Evolutionary conservation across 495 filamentous ascomycete species (phyloP).

Genomic region (Trichoderma erinaceum): DNA sequence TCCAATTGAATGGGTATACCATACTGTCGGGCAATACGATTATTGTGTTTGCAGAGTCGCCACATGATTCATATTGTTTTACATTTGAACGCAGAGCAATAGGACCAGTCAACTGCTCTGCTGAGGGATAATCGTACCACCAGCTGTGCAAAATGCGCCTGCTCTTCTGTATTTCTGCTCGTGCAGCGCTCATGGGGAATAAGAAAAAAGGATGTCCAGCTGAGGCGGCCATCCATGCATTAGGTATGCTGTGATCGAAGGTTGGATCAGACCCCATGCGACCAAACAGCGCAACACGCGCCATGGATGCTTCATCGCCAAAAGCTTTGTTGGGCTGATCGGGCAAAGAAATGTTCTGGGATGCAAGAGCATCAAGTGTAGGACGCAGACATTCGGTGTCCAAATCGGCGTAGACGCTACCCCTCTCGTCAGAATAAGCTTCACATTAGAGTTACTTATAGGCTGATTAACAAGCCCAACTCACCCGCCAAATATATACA

Average conservation of each 20-base stretch:
- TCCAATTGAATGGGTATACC: conserved; percentile 24
- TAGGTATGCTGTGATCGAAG: conserved; percentile 21
- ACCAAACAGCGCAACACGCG: conserved; percentile 18
- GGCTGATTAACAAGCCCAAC: not conserved
- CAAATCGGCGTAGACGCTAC: conserved; percentile 24
- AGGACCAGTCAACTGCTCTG: conserved; percentile 11
- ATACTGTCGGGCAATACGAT: conserved; percentile 21
- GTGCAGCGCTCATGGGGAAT: conserved; percentile 19
- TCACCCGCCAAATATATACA: conserved; percentile 25
- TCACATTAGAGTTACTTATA: no score
- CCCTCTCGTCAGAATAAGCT: not conserved
- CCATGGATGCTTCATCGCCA: not conserved
- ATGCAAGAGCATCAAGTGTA: conserved; percentile 18
- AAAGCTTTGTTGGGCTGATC: conserved; percentile 9
- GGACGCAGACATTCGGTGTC: conserved; percentile 25
- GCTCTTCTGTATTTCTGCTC: conserved; percentile 15
- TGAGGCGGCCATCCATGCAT: conserved; percentile 25
- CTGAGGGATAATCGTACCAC: not conserved
- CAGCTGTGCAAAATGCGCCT: conserved; percentile 14
- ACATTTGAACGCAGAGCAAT: conserved; percentile 18
- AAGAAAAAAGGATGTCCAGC: conserved; percentile 25
- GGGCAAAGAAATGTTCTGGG: conserved; percentile 15
- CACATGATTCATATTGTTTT: conserved; percentile 15
- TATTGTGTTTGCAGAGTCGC: conserved; percentile 9
- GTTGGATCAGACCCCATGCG: conserved; percentile 23